These are phyloP conservation scores for Ogataea methanolica DNA, from an alignment of 805 yeast genomes.

Conservation along the genomic window DNA sequence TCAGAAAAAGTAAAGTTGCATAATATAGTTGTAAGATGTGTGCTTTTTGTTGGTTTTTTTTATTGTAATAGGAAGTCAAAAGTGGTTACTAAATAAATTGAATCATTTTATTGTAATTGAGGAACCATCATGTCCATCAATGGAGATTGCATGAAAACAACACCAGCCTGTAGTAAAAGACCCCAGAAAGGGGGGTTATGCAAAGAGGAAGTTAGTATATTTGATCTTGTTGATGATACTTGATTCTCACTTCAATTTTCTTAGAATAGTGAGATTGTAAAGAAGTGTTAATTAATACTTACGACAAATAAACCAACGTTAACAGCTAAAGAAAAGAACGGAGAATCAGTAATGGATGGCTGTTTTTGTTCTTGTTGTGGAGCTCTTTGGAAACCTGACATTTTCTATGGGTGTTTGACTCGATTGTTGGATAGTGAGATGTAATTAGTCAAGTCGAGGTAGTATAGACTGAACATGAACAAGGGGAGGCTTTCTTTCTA, in stretches of 20 bases:
- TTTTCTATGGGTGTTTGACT: slow-evolving; percentile 4
- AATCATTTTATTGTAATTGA: slow-evolving; percentile 35
- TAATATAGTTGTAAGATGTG: no score
- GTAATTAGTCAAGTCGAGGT: no score
- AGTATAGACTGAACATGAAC: no score
- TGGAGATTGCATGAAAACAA: slow-evolving; percentile 71
- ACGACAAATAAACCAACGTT: slow-evolving; percentile 59
- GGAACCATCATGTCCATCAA: slow-evolving; percentile 81
- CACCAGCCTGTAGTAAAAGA: slow-evolving; percentile 46
- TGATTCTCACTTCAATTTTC: no score
- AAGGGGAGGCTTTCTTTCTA: no score
- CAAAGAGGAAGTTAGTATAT: slow-evolving; percentile 7
- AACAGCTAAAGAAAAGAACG: slow-evolving; percentile 59
- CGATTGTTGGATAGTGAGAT: neutral
- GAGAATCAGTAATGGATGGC: slow-evolving; percentile 55
- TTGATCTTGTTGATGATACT: neutral
- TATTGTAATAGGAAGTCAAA: neutral
- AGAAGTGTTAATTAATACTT: slow-evolving; percentile 11
- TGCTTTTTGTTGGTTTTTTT: neutral
- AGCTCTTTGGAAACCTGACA: slow-evolving; percentile 30
- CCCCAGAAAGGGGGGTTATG: no score
- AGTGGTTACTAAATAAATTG: neutral
- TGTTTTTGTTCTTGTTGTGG: slow-evolving; percentile 27
- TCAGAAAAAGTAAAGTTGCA: no score
- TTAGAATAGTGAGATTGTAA: neutral